These are phyloP conservation scores for Saururus chinensis DNA, from an alignment of 164 flowering plant species.

Conservation along the genomic window DNA sequence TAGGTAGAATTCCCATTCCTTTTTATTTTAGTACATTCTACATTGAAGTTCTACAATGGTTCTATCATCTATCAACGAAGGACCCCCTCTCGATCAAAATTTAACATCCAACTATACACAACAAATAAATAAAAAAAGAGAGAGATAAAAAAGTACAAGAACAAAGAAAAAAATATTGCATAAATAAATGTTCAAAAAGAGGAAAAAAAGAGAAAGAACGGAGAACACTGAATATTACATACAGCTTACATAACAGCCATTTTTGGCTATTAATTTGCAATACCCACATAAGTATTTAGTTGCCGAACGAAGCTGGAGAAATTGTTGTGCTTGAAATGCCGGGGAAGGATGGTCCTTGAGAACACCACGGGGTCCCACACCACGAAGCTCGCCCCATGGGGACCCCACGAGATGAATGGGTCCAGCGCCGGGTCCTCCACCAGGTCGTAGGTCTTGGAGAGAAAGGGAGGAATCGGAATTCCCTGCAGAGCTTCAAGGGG, in stretches of 20 bases:
- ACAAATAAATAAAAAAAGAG: too few relatives aligned
- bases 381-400: constrained; percentile 61
- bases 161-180: constrained; percentile 3
- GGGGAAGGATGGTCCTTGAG: constrained; percentile 47
- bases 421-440: constrained; percentile 56
- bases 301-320: constrained; percentile 96
- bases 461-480: constrained; percentile 59
- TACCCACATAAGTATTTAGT: constrained; percentile 97
- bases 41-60: too few relatives aligned
- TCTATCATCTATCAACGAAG: too few relatives aligned
- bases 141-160: not conserved
- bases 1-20: too few relatives aligned
- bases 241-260: constrained; percentile 31
- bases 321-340: constrained; percentile 92
- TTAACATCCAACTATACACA: too few relatives aligned
- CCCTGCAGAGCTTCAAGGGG: constrained; percentile 50
- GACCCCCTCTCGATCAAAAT: too few relatives aligned
- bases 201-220: constrained; percentile 3
- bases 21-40: too few relatives aligned
- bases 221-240: constrained; percentile 10
- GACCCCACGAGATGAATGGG: constrained; percentile 60
- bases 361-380: constrained; percentile 84
- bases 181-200: not conserved
- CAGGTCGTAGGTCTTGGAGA: constrained; percentile 69
- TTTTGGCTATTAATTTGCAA: constrained; percentile 9